Evolutionary conservation across 352 stramenopile species (phyloP).

Genomic region (Pythium phragmitis): DNA sequence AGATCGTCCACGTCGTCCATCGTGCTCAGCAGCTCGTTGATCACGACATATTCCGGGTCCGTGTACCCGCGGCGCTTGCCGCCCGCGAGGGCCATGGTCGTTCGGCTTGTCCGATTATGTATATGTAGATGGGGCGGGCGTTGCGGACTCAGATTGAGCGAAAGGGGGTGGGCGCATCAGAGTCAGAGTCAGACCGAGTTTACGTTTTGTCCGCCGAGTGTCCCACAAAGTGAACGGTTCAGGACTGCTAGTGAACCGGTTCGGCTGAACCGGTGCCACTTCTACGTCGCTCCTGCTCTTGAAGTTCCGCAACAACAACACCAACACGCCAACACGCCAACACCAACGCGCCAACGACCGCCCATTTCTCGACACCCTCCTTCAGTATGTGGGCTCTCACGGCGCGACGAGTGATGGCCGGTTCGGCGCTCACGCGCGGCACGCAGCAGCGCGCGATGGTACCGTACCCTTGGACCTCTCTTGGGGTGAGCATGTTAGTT

Average conservation of each 20-base stretch:
- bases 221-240: conserved; percentile 2
- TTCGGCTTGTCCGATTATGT: background rate
- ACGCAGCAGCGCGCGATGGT: conserved; percentile 27
- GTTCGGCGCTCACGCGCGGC: background rate
- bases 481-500: background rate
- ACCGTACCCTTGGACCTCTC: background rate
- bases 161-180: background rate
- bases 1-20: conserved; percentile 64
- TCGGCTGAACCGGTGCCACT: background rate
- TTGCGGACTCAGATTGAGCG: conserved; percentile 12
- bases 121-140: no score
- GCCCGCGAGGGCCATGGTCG: conserved; percentile 16
- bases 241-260: background rate
- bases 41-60: conserved; percentile 61
- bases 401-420: conserved; percentile 5
- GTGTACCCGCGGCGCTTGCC: conserved; percentile 32
- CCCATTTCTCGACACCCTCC: background rate
- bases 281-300: conserved; percentile 5
- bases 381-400: conserved; percentile 18
- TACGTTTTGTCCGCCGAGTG: background rate
- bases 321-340: no score
- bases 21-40: conserved; percentile 66
- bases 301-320: conserved; percentile 6
- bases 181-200: background rate
- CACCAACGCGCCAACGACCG: background rate